phyloP scores from a whole-genome alignment of 495 filamentous ascomycete genomes.

The Penicillium paxilli region DNA sequence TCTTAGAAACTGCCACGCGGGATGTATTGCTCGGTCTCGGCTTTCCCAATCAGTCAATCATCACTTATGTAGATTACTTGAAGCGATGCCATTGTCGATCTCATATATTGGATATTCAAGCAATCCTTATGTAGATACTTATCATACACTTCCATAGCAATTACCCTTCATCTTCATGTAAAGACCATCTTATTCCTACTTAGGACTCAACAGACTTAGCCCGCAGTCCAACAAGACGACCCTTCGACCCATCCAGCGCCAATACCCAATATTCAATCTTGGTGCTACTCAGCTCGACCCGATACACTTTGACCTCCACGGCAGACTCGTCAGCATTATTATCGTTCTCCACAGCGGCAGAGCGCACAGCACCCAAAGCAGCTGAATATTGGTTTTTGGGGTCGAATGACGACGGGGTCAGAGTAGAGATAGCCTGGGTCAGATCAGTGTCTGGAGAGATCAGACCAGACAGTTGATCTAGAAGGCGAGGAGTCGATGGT shows the following conservation, averaged over 20 bases:
- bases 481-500: neutral
- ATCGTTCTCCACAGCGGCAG: constrained; percentile 28
- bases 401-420: constrained; percentile 40
- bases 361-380: constrained; percentile 33
- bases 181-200: neutral
- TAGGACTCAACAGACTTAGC: constrained; percentile 74
- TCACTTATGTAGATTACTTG: neutral
- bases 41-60: neutral
- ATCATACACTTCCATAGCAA: no score
- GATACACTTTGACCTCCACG: constrained; percentile 76
- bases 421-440: constrained; percentile 31
- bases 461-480: constrained; percentile 40
- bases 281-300: constrained; percentile 58
- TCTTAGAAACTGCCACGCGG: neutral
- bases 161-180: neutral
- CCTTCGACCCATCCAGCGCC: constrained; percentile 52
- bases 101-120: no score
- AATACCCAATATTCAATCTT: constrained; percentile 78
- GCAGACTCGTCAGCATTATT: constrained; percentile 31
- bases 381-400: constrained; percentile 37
- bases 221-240: constrained; percentile 70
- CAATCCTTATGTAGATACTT: no score
- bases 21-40: neutral
- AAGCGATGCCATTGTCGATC: neutral
- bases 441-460: constrained; percentile 36